Conservation (phyloP, 192 early-diverging fungal genomes). For the Coemansia sp. region DNA sequence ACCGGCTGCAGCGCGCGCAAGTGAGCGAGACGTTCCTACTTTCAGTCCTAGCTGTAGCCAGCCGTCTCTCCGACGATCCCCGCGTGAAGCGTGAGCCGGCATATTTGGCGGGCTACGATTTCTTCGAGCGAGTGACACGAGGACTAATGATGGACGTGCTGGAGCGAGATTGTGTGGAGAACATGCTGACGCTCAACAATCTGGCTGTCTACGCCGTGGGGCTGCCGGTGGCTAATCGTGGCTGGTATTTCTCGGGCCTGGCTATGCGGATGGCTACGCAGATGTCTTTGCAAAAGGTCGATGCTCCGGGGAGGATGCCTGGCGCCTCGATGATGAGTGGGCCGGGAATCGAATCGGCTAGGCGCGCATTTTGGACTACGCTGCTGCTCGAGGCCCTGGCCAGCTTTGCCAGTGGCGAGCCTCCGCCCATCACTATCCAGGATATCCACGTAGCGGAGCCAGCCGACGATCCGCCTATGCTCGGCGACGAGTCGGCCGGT, state of each 20-base stretch:
- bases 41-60: slow-evolving; percentile 51
- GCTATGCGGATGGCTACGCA: slow-evolving; percentile 58
- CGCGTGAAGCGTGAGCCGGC: slow-evolving; percentile 47
- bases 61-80: slow-evolving; percentile 52
- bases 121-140: slow-evolving; percentile 52
- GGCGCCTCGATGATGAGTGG: slow-evolving; percentile 57
- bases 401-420: slow-evolving; percentile 58
- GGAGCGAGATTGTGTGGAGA: slow-evolving; percentile 53
- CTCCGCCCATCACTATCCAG: slow-evolving; percentile 52
- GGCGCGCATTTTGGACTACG: slow-evolving; percentile 57
- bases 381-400: slow-evolving; percentile 53
- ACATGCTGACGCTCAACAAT: slow-evolving; percentile 58
- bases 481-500: slow-evolving; percentile 17
- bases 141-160: slow-evolving; percentile 51
- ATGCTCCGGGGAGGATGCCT: slow-evolving; percentile 53
- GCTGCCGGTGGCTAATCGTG: slow-evolving; percentile 53
- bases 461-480: slow-evolving; percentile 32
- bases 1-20: slow-evolving; percentile 44
- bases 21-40: slow-evolving; percentile 54
- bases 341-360: slow-evolving; percentile 50
- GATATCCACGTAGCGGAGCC: slow-evolving; percentile 58
- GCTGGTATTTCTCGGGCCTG: slow-evolving; percentile 56
- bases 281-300: slow-evolving; percentile 57
- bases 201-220: slow-evolving; percentile 55
- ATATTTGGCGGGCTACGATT: slow-evolving; percentile 51